phyloP scores from a whole-genome alignment of 768 basidiomycete genomes.

The Baorangia bicolor region DNA sequence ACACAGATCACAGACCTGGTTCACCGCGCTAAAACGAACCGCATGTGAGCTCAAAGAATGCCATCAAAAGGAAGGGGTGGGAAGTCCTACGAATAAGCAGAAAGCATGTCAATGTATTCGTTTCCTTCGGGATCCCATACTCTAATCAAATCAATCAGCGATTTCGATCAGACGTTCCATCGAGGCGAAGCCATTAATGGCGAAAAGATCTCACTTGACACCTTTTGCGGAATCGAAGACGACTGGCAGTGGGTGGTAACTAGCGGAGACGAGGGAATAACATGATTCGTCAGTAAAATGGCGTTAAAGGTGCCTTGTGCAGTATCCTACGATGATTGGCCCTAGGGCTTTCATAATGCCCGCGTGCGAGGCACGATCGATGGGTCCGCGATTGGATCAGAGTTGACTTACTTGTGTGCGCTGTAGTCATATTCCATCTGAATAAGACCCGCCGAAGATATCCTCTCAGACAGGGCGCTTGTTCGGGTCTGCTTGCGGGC shows the following conservation, averaged over 20 bases:
- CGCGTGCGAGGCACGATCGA: conserved; percentile 22
- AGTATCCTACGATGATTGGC: conserved; percentile 20
- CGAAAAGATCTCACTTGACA: conserved; percentile 71
- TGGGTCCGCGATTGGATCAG: not conserved
- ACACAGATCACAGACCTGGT: conserved; percentile 67
- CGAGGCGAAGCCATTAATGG: conserved; percentile 14
- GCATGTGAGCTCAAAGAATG: conserved; percentile 4
- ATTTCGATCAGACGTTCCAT: not conserved
- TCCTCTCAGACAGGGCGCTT: conserved; percentile 15
- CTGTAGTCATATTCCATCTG: conserved; percentile 77
- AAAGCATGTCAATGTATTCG: conserved; percentile 97
- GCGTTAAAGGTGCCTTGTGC: conserved; percentile 9
- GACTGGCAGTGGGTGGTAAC: conserved; percentile 94
- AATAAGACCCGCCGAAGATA: conserved; percentile 71
- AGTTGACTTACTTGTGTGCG: conserved; percentile 79
- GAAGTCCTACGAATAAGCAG: conserved; percentile 85
- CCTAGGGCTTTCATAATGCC: conserved; percentile 15
- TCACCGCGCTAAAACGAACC: conserved; percentile 62
- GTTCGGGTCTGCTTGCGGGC: conserved; percentile 17
- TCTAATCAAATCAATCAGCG: conserved; percentile 30
- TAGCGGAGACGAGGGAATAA: conserved; percentile 51
- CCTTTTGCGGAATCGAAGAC: conserved; percentile 91
- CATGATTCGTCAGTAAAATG: conserved; percentile 33
- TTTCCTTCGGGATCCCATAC: conserved; percentile 96
- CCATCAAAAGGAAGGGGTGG: not conserved